Evolutionary conservation across 2,329 filamentous ascomycete genomes (phyloP).

Genomic region (Emmonsiellopsis sp.): DNA sequence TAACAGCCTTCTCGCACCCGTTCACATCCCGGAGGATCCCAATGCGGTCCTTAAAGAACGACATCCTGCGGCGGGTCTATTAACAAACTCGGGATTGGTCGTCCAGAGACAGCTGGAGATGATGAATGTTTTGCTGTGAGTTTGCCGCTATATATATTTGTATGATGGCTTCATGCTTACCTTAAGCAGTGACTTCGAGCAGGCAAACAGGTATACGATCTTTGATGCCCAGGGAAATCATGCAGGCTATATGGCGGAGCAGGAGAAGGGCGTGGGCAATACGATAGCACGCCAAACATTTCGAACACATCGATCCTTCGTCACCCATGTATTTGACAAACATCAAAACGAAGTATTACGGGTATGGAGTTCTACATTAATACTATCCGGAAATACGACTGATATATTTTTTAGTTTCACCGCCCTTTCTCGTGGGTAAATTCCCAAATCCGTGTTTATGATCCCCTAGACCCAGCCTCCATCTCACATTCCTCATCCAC

Average conservation of each 20-base stretch:
- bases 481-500: constrained; percentile 30
- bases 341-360: constrained; percentile 52
- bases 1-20: constrained; percentile 48
- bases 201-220: constrained; percentile 58
- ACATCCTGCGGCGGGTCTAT: constrained; percentile 50
- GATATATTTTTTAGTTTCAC: constrained; percentile 39
- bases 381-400: constrained; percentile 3
- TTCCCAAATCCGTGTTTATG: constrained; percentile 49
- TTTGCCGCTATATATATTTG: constrained; percentile 5
- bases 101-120: constrained; percentile 56
- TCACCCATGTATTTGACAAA: constrained; percentile 56
- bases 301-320: constrained; percentile 54
- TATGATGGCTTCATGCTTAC: background rate
- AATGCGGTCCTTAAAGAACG: constrained; percentile 48
- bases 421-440: constrained; percentile 57
- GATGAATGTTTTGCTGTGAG: constrained; percentile 54
- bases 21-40: constrained; percentile 53
- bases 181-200: constrained; percentile 48
- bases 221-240: constrained; percentile 56
- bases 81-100: constrained; percentile 54
- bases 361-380: constrained; percentile 21
- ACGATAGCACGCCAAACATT: constrained; percentile 52
- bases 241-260: constrained; percentile 56
- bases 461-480: constrained; percentile 35
- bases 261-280: constrained; percentile 50